Conservation (phyloP, 371 early-diverging fungal genomes). For the Mucor saturninus region DNA sequence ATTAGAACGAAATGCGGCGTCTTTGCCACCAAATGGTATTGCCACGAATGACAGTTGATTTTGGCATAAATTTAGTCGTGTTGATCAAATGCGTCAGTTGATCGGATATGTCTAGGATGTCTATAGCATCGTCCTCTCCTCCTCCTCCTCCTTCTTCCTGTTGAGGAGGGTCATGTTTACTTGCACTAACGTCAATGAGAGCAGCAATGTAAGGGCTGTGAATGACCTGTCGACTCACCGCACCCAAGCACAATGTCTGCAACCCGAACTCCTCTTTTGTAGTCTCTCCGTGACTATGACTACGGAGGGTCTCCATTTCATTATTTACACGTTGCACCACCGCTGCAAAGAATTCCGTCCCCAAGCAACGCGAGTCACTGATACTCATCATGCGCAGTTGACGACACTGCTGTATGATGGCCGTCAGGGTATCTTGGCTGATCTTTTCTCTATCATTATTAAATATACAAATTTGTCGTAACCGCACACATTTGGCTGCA, state of each 20-base stretch:
- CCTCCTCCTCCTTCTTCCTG: conserved; percentile 15
- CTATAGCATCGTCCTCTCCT: background rate
- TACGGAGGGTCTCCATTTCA: conserved; percentile 27
- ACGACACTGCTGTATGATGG: conserved; percentile 38
- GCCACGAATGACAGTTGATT: conserved; percentile 43
- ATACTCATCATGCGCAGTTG: conserved; percentile 36
- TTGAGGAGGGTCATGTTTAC: conserved; percentile 25
- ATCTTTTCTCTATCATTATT: conserved; percentile 44
- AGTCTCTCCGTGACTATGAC: conserved; percentile 12
- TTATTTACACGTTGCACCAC: conserved; percentile 39
- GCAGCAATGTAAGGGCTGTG: conserved; percentile 26
- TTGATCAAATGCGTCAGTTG: conserved; percentile 23
- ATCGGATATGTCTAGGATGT: conserved; percentile 6
- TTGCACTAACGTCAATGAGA: conserved; percentile 42
- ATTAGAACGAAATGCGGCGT: conserved; percentile 15
- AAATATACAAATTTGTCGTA: conserved; percentile 43
- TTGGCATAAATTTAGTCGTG: conserved; percentile 38
- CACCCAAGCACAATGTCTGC: conserved; percentile 46
- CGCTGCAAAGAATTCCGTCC: conserved; percentile 37
- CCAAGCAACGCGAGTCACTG: conserved; percentile 48
- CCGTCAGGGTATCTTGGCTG: conserved; percentile 40
- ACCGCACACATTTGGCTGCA: conserved; percentile 34
- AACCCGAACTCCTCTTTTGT: conserved; percentile 19
- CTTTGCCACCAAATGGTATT: conserved; percentile 56
- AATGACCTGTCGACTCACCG: conserved; percentile 38